Evolutionary conservation across 495 filamentous ascomycete species (phyloP).

Genomic region (Mytilinidion resinicola): DNA sequence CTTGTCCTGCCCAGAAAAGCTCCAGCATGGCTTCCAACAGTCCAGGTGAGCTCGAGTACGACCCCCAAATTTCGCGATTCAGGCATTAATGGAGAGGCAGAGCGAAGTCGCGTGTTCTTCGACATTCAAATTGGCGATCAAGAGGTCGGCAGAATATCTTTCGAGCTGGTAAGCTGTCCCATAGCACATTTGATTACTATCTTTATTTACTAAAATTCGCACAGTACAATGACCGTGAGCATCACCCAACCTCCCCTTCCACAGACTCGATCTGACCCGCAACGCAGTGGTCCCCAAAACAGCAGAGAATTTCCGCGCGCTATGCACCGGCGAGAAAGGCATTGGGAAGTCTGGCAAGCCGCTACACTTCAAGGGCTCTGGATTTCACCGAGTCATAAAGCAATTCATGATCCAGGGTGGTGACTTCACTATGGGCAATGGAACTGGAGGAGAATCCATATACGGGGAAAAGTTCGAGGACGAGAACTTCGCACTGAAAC

Average conservation of each 20-base stretch:
- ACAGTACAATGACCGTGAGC: conserved; percentile 4
- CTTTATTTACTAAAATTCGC: background rate
- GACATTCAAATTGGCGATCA: conserved; percentile 73
- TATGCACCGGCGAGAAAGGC: conserved; percentile 91
- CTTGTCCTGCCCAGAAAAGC: background rate
- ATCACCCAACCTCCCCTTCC: background rate
- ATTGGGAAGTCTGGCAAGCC: conserved; percentile 75
- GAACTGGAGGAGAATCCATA: conserved; percentile 94
- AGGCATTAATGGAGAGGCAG: conserved; percentile 1
- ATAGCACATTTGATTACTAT: background rate
- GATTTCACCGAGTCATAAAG: conserved; percentile 96
- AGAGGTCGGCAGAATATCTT: conserved; percentile 62
- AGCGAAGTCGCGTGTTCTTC: conserved; percentile 73
- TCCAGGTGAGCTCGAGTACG: background rate
- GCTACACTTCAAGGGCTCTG: conserved; percentile 82
- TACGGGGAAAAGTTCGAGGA: conserved; percentile 98
- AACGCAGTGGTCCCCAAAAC: conserved; percentile 69
- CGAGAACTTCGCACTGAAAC: conserved; percentile 91
- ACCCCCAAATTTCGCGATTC: background rate
- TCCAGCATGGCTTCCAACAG: background rate
- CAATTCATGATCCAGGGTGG: conserved; percentile 99
- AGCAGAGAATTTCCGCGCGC: conserved; percentile 87
- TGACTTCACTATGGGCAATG: conserved; percentile 89
- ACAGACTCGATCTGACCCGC: conserved; percentile 2
- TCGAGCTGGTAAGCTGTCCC: conserved; percentile 64